phyloP scores from a whole-genome alignment of 2,329 filamentous ascomycete species.

The Rutstroemia sp. region DNA sequence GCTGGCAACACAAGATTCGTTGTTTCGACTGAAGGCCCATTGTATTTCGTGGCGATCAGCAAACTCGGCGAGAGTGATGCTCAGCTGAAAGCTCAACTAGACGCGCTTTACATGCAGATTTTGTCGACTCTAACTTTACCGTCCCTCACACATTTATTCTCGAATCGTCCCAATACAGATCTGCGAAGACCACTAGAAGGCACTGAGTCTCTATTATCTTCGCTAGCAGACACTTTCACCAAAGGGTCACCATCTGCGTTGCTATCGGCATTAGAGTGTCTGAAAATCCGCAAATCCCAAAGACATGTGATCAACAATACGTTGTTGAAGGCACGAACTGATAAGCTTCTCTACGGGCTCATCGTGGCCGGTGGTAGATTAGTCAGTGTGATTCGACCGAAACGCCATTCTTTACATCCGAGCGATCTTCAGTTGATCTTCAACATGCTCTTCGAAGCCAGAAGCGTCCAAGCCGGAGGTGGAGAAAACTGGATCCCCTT shows the following conservation, averaged over 20 bases:
- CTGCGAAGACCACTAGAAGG: constrained; percentile 83
- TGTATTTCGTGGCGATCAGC: constrained; percentile 92
- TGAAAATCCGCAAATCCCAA: constrained; percentile 86
- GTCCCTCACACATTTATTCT: constrained; percentile 78
- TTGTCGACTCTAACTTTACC: constrained; percentile 90
- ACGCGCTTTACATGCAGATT: constrained; percentile 97
- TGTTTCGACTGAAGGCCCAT: constrained; percentile 72
- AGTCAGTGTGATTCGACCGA: constrained; percentile 89
- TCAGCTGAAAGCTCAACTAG: constrained; percentile 80
- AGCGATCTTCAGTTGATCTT: constrained; percentile 95
- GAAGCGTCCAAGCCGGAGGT: constrained; percentile 82
- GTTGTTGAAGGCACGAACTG: constrained; percentile 69
- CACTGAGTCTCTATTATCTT: constrained; percentile 84
- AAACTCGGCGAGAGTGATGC: constrained; percentile 85
- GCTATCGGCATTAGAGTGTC: constrained; percentile 83
- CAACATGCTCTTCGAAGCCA: constrained; percentile 98
- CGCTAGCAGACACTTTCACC: constrained; percentile 90
- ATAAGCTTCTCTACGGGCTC: constrained; percentile 81
- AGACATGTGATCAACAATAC: constrained; percentile 79
- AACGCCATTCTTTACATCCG: constrained; percentile 90
- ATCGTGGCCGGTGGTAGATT: constrained; percentile 88
- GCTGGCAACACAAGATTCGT: constrained; percentile 85
- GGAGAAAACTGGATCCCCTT: constrained; percentile 97
- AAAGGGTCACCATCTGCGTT: constrained; percentile 83
- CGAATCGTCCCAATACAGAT: constrained; percentile 86